Conservation (phyloP, 495 filamentous ascomycete species). For the Terfezia boudieri region DNA sequence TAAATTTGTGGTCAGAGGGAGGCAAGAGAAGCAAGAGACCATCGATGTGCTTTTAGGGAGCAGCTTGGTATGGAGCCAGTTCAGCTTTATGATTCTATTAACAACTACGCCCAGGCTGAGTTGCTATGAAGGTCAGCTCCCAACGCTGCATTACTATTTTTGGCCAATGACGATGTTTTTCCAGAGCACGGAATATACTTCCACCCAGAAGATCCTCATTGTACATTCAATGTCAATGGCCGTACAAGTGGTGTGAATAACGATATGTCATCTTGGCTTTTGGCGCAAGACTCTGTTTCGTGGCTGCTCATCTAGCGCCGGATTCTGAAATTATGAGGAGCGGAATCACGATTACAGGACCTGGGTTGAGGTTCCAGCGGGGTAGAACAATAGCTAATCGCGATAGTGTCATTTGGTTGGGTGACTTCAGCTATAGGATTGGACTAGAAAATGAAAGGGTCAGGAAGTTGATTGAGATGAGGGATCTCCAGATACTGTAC, state of each 20-base stretch:
- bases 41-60: slow-evolving; percentile 74
- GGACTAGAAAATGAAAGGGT: slow-evolving; percentile 62
- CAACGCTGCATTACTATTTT: background rate
- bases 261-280: slow-evolving; percentile 73
- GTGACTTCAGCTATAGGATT: slow-evolving; percentile 97
- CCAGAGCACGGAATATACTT: background rate
- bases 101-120: slow-evolving; percentile 64
- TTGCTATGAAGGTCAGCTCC: slow-evolving; percentile 31
- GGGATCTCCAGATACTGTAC: slow-evolving; percentile 58
- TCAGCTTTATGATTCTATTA: slow-evolving; percentile 77
- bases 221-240: slow-evolving; percentile 85
- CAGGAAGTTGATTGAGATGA: slow-evolving; percentile 42
- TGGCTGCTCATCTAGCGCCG: slow-evolving; percentile 94
- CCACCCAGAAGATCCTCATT: background rate
- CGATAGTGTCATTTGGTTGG: slow-evolving; percentile 88
- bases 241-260: slow-evolving; percentile 47
- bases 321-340: slow-evolving; percentile 94
- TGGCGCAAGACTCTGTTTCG: slow-evolving; percentile 51
- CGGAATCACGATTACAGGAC: slow-evolving; percentile 81
- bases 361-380: slow-evolving; percentile 66
- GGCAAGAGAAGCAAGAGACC: slow-evolving; percentile 78
- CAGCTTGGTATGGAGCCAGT: slow-evolving; percentile 66
- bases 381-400: slow-evolving; percentile 80
- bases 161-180: slow-evolving; percentile 13
- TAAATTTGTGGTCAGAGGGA: slow-evolving; percentile 81